phyloP scores from a whole-genome alignment of 345 rosid genomes.

The Laguncularia racemosa region DNA sequence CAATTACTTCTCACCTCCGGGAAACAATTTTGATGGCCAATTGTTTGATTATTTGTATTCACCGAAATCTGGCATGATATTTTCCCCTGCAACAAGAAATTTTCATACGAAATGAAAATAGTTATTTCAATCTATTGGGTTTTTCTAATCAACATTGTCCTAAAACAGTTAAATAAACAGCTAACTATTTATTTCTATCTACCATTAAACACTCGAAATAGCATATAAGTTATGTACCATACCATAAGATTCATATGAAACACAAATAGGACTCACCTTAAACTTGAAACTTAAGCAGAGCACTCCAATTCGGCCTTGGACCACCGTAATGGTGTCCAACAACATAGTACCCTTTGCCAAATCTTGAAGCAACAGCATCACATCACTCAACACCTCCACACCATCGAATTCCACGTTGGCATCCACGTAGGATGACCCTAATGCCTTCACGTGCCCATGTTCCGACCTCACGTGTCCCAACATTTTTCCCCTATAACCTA shows the following conservation, averaged over 20 bases:
- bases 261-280: constrained; percentile 31
- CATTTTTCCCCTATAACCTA: constrained; percentile 60
- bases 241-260: too few relatives aligned
- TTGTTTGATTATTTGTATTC: constrained; percentile 32
- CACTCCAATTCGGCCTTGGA: constrained; percentile 54
- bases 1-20: constrained; percentile 15
- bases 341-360: constrained; percentile 30
- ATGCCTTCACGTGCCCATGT: constrained; percentile 53
- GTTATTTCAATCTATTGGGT: neutral
- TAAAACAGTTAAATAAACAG: too few relatives aligned
- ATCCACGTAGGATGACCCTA: constrained; percentile 50
- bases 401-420: constrained; percentile 58
- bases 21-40: constrained; percentile 28
- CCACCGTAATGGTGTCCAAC: constrained; percentile 43
- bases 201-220: too few relatives aligned
- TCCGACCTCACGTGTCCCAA: constrained; percentile 60
- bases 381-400: constrained; percentile 49
- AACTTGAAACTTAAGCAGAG: constrained; percentile 48
- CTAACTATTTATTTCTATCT: too few relatives aligned
- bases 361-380: constrained; percentile 40
- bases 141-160: too few relatives aligned
- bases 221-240: too few relatives aligned
- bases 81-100: constrained; percentile 17
- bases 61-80: constrained; percentile 32
- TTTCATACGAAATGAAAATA: neutral